These are phyloP conservation scores for Fonsecaea nubica DNA, from an alignment of 2,329 filamentous ascomycete species.

Conservation along the genomic window DNA sequence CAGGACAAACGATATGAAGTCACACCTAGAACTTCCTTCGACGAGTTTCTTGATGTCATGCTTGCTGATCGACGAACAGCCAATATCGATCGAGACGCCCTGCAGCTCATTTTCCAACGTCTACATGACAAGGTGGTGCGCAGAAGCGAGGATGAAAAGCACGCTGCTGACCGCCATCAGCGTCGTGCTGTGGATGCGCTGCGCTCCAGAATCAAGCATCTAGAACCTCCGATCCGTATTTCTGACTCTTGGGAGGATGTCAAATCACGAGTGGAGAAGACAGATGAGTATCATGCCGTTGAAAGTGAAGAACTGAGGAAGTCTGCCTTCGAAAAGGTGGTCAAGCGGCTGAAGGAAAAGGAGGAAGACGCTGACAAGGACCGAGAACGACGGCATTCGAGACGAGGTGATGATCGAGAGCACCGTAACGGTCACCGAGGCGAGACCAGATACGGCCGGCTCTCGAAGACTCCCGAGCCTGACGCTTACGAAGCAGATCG, in stretches of 20 bases:
- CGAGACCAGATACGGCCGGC: conserved; percentile 55
- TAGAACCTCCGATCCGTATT: conserved; percentile 80
- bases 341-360: conserved; percentile 88
- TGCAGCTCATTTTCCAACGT: conserved; percentile 83
- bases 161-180: conserved; percentile 81
- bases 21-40: conserved; percentile 81
- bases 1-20: conserved; percentile 93
- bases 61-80: conserved; percentile 85
- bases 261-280: conserved; percentile 76
- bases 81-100: conserved; percentile 79
- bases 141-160: conserved; percentile 82
- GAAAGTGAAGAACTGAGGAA: conserved; percentile 81
- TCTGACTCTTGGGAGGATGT: conserved; percentile 90
- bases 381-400: conserved; percentile 60
- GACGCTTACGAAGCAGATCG: conserved; percentile 96
- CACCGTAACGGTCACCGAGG: conserved; percentile 54
- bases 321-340: conserved; percentile 87
- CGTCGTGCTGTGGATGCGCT: conserved; percentile 83
- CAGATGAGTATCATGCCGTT: conserved; percentile 83
- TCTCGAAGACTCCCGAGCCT: conserved; percentile 86
- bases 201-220: conserved; percentile 83
- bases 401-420: conserved; percentile 67
- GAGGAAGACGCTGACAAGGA: conserved; percentile 78
- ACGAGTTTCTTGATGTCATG: conserved; percentile 85
- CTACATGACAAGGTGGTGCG: conserved; percentile 85